A percentile compares a stretch with the other conserved stretches of the same genome.
Conservation (phyloP, 805 yeast species). For the Ogataea saltuana region DNA sequence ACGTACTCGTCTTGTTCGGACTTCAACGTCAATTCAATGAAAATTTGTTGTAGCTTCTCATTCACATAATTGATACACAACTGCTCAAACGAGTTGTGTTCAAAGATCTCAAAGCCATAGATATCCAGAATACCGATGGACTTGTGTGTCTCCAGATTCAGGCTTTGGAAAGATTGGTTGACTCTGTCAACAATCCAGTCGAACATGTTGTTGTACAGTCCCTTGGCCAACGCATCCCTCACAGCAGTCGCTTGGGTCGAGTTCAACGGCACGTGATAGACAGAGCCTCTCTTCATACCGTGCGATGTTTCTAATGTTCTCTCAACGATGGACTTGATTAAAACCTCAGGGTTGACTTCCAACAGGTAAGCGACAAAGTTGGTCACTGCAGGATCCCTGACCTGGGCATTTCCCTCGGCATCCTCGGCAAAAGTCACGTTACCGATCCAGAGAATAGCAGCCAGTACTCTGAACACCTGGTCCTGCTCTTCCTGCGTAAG, state of each 20-base stretch:
- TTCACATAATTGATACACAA: slow-evolving; percentile 94
- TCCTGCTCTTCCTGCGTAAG: slow-evolving; percentile 82
- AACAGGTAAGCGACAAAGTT: slow-evolving; percentile 90
- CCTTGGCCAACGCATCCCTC: slow-evolving; percentile 93
- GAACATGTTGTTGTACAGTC: slow-evolving; percentile 85
- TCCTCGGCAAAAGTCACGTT: slow-evolving; percentile 84
- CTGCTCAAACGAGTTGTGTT: slow-evolving; percentile 93
- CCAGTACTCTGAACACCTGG: slow-evolving; percentile 78
- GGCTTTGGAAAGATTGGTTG: slow-evolving; percentile 67
- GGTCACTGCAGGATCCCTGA: slow-evolving; percentile 87
- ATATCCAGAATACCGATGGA: slow-evolving; percentile 94
- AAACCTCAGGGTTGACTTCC: slow-evolving; percentile 69
- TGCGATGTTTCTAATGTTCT: slow-evolving; percentile 88
- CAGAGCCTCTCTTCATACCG: slow-evolving; percentile 87
- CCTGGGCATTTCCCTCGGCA: slow-evolving; percentile 79
- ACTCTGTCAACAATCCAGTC: slow-evolving; percentile 97
- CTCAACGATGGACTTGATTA: slow-evolving; percentile 70
- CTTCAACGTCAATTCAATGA: slow-evolving; percentile 91
- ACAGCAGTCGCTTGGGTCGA: slow-evolving; percentile 92
- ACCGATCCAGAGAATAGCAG: slow-evolving; percentile 93
- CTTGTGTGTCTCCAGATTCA: slow-evolving; percentile 44
- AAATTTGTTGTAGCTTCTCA: slow-evolving; percentile 94
- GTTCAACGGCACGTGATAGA: slow-evolving; percentile 92
- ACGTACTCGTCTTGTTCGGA: slow-evolving; percentile 98
- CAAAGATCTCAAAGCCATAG: slow-evolving; percentile 95